Conservation (phyloP, 371 early-diverging fungal genomes). For the Funneliformis caledonium region DNA sequence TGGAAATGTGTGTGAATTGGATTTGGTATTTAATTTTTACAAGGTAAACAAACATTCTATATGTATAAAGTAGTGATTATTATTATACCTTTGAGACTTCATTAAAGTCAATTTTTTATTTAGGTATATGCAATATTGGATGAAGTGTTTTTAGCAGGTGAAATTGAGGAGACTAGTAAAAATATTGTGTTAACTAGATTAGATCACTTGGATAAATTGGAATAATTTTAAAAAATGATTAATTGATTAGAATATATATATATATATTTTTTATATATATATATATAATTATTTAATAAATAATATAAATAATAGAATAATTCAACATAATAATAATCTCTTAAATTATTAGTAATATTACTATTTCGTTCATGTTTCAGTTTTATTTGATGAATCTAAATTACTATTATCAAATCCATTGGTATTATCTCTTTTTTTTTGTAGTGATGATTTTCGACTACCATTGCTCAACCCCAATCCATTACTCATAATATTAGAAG, state of each 20-base stretch:
- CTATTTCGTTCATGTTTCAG: too few relatives aligned
- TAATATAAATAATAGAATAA: background rate
- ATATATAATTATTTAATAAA: background rate
- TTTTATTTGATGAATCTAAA: too few relatives aligned
- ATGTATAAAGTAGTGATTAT: background rate
- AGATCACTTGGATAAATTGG: slow-evolving; percentile 79
- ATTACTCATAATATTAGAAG: background rate
- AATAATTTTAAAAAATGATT: slow-evolving; percentile 46
- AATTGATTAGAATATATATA: background rate
- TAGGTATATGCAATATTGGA: slow-evolving; percentile 96
- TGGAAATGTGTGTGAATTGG: slow-evolving; percentile 97
- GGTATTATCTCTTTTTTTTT: too few relatives aligned
- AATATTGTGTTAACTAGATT: slow-evolving; percentile 72
- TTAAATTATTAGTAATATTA: too few relatives aligned
- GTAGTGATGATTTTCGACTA: background rate
- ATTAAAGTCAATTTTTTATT: slow-evolving; percentile 6
- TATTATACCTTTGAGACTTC: background rate
- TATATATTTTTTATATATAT: background rate
- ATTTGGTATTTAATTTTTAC: slow-evolving; percentile 97
- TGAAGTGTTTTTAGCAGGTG: slow-evolving; percentile 97
- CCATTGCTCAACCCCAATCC: background rate
- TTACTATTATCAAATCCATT: too few relatives aligned
- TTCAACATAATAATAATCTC: too few relatives aligned
- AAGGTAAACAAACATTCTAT: slow-evolving; percentile 59
- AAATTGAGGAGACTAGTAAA: slow-evolving; percentile 95